Base-by-base conservation (phyloP, 164 flowering plant genomes). In the Chimonanthus salicifolius region DNA sequence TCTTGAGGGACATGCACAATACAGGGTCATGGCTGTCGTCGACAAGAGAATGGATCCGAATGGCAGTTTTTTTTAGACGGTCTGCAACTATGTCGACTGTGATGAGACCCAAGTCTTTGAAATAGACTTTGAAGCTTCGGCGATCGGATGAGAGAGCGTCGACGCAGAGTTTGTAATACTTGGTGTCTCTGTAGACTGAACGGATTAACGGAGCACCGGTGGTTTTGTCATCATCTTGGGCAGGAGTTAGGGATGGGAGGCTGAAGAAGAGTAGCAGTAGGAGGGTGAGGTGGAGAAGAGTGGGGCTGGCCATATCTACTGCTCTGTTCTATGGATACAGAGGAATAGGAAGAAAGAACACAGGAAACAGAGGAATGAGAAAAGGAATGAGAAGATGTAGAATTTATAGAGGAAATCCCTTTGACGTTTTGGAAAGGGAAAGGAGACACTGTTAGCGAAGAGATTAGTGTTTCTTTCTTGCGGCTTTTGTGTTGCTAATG, bases 121-220 rank as follows among this genome's bases (percentile, higher is more conserved):
- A 18, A 51, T 78, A 78, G 16, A 79, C 58, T 3, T 71, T 45
- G 21, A n/a, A 54, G 76, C 79, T 78, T 5, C 64, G 43, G 0
- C 76, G 77, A n/a, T 74, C 74, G 20, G 76, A 65, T 6, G 50
- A 6, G 18, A 81, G 71, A 11, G 79, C 43, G 33, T 44, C 6
- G 8, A 76, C 51, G 47, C 83, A 81, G 15, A 81, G 74, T 21
- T 74, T 74, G 18, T 64, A 62, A 69, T 68, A 78, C 18, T 20
- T 13, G 4, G 75, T 10, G 4, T 20, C 60, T 2, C 7, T 21
- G 21, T 81, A 81, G 3, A 71, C 63, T 44, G 68, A 58, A 6
- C 20, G 20, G n/a, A 78, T 67, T 16, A 80, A 48, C 15, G 62
- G 67, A 6, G 48, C 63, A 62, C 18, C 65, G 33, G 54, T 51